Evolutionary conservation across 768 basidiomycete genomes (phyloP).

Genomic region (Mrakia hoshinonis): DNA sequence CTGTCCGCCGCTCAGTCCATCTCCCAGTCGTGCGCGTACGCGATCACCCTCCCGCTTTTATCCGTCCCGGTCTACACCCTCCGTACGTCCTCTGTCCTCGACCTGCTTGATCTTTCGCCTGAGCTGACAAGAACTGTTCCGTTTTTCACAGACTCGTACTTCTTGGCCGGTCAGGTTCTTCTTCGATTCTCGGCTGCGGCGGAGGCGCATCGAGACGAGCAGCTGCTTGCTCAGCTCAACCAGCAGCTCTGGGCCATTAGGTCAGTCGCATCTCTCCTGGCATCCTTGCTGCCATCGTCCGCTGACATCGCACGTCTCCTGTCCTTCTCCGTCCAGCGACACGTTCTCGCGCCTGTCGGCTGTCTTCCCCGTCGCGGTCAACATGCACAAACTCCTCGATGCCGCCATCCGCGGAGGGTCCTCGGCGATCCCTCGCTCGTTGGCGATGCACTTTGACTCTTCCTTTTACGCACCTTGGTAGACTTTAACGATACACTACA

Average conservation of each 20-base stretch:
- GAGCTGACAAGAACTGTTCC: background rate
- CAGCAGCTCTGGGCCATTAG: slow-evolving; percentile 23
- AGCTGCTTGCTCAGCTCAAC: background rate
- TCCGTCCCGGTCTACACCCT: slow-evolving; percentile 20
- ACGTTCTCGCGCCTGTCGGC: slow-evolving; percentile 16
- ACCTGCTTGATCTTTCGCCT: background rate
- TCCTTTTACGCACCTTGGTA: slow-evolving; percentile 10
- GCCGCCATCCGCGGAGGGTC: slow-evolving; percentile 23
- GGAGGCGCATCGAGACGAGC: slow-evolving; percentile 9
- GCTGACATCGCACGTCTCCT: background rate
- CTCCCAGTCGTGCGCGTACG: slow-evolving; percentile 24
- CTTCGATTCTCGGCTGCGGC: slow-evolving; percentile 24
- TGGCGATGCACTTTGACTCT: slow-evolving; percentile 22
- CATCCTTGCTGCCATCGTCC: background rate
- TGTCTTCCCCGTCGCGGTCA: slow-evolving; percentile 16
- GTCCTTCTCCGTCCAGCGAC: background rate
- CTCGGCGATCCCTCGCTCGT: slow-evolving; percentile 1
- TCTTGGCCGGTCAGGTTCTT: slow-evolving; percentile 25
- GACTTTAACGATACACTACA: too few relatives aligned
- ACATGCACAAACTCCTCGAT: slow-evolving; percentile 25
- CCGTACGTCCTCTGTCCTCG: slow-evolving; percentile 1
- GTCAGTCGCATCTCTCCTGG: background rate
- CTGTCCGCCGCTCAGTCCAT: slow-evolving; percentile 27
- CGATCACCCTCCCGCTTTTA: background rate
- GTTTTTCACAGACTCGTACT: slow-evolving; percentile 29